These are phyloP conservation scores for Acorus gramineus DNA, from an alignment of 106 monocot species.

Conservation along the genomic window DNA sequence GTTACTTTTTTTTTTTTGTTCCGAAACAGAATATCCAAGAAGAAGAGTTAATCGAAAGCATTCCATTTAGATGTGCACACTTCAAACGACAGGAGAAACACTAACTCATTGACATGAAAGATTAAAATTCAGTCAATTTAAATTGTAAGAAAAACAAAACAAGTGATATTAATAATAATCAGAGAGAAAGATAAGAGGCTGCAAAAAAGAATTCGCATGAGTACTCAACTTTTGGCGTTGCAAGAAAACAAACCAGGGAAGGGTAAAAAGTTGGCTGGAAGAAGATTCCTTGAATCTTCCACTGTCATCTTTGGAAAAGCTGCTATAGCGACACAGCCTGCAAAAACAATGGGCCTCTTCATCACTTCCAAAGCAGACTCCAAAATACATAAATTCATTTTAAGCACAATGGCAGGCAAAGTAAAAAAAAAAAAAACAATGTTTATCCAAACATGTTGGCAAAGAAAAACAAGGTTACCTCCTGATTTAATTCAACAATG, in stretches of 20 bases:
- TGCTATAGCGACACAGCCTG: constrained; percentile 70
- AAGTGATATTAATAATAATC: constrained; percentile 8
- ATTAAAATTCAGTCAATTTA: constrained; percentile 80
- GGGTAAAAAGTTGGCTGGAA: constrained; percentile 65
- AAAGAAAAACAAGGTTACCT: no score
- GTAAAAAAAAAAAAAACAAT: constrained; percentile 1
- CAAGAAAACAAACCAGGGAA: constrained; percentile 87
- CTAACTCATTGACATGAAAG: constrained; percentile 84
- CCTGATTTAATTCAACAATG: no score
- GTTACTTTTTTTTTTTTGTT: no score
- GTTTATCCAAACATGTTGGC: no score
- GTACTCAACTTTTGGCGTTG: constrained; percentile 73
- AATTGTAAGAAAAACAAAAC: constrained; percentile 42
- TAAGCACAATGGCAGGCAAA: no score
- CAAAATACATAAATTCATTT: neutral
- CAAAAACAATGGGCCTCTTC: neutral
- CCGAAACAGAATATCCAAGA: neutral
- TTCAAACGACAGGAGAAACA: constrained; percentile 58
- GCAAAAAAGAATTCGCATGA: constrained; percentile 2
- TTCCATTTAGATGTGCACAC: neutral
- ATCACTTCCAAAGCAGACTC: neutral
- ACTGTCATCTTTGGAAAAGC: constrained; percentile 83
- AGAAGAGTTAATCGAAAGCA: neutral
- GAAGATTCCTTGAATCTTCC: constrained; percentile 69
- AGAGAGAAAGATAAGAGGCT: neutral